phyloP scores from a whole-genome alignment of 441 rosid species.

The Dalechampia spathulata region DNA sequence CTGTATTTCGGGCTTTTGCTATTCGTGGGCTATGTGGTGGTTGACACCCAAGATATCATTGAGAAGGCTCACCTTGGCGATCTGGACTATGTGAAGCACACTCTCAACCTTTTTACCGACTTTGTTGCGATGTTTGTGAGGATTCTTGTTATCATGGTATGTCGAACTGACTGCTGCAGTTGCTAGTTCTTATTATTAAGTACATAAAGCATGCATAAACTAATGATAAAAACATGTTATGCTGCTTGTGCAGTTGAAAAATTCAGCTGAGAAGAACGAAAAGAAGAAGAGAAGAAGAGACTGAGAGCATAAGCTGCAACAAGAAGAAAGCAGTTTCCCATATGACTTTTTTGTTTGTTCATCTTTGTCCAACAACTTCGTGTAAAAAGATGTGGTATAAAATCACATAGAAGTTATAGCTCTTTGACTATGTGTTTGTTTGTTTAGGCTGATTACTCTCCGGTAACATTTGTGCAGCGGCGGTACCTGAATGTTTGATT shows the following conservation, averaged over 20 bases:
- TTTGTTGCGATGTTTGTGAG: constrained; percentile 70
- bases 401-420: too few relatives aligned
- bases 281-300: constrained; percentile 70
- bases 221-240: neutral
- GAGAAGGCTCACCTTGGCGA: constrained; percentile 83
- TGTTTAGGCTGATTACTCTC: too few relatives aligned
- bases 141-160: constrained; percentile 68
- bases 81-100: constrained; percentile 74
- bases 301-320: constrained; percentile 21
- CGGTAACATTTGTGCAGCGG: too few relatives aligned
- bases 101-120: constrained; percentile 64
- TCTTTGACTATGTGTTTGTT: too few relatives aligned
- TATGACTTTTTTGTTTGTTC: too few relatives aligned
- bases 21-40: constrained; percentile 73
- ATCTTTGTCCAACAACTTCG: too few relatives aligned
- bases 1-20: constrained; percentile 39
- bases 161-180: constrained; percentile 3
- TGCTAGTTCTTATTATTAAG: neutral
- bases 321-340: too few relatives aligned
- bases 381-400: too few relatives aligned
- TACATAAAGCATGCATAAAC: too few relatives aligned
- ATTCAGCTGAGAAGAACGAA: constrained; percentile 52
- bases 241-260: constrained; percentile 47
- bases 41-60: constrained; percentile 81
- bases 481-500: too few relatives aligned